phyloP scores from a whole-genome alignment of 441 rosid species.

The Omphalea diandra region DNA sequence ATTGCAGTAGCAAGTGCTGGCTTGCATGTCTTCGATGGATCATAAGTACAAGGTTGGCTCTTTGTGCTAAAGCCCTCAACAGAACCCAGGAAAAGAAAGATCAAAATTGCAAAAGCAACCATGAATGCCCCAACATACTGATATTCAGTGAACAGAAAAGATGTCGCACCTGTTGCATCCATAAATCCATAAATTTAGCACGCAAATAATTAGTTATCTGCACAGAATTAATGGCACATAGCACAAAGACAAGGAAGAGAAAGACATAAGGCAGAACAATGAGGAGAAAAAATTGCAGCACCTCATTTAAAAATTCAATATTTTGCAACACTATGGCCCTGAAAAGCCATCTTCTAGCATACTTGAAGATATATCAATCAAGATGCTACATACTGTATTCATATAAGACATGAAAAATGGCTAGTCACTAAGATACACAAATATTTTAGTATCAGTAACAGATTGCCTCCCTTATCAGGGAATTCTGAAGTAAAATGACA shows the following conservation, averaged over 20 bases:
- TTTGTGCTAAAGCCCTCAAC: slow-evolving; percentile 73
- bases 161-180: slow-evolving; percentile 58
- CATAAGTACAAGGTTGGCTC: slow-evolving; percentile 63
- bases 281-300: too few species aligned
- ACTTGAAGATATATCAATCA: too few species aligned
- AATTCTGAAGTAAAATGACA: too few species aligned
- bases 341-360: too few species aligned
- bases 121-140: slow-evolving; percentile 75
- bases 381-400: too few species aligned
- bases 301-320: too few species aligned
- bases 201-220: background rate
- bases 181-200: background rate
- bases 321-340: too few species aligned
- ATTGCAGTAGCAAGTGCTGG: slow-evolving; percentile 76
- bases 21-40: slow-evolving; percentile 51
- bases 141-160: slow-evolving; percentile 74
- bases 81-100: slow-evolving; percentile 79
- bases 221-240: background rate
- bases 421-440: too few species aligned
- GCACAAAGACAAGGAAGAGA: too few species aligned
- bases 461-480: too few species aligned
- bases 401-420: too few species aligned
- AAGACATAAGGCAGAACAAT: background rate
- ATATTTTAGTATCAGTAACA: too few species aligned
- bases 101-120: slow-evolving; percentile 64